Evolutionary conservation across 1,139 yeast genomes (phyloP).

Genomic region (Pneumocystis oryctolagi): DNA sequence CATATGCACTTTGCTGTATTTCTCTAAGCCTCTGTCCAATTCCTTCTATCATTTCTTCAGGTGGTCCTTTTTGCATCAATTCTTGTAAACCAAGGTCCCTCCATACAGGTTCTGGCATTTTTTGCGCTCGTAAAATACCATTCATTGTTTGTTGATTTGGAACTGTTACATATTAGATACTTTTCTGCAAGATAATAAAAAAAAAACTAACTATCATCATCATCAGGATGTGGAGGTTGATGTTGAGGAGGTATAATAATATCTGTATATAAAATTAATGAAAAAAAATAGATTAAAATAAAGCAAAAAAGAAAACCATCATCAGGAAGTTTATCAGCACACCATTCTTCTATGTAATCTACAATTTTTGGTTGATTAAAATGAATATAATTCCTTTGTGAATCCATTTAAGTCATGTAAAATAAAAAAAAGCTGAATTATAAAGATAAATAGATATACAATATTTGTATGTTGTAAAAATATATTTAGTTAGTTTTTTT

Average conservation of each 20-base stretch:
- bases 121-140: conserved; percentile 15
- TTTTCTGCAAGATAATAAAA: not conserved
- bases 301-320: conserved; percentile 17
- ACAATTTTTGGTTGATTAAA: not conserved
- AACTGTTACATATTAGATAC: conserved; percentile 5
- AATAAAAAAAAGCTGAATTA: not conserved
- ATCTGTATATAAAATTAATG: not conserved
- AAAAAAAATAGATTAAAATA: not conserved
- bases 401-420: not conserved
- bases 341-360: conserved; percentile 23
- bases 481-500: too few species aligned
- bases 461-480: not conserved
- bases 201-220: conserved; percentile 24
- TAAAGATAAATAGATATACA: not conserved
- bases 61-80: not conserved
- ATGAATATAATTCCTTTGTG: conserved; percentile 1
- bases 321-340: conserved; percentile 22
- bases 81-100: conserved; percentile 9
- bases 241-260: conserved; percentile 23
- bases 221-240: conserved; percentile 24
- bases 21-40: not conserved
- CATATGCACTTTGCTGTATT: not conserved
- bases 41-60: not conserved
- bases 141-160: conserved; percentile 20
- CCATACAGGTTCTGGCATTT: conserved; percentile 11